Percentiles rank a stretch among this genome's conserved stretches.
phyloP scores from a whole-genome alignment of 2,329 filamentous ascomycete species.

The Coleophoma cylindrospora region DNA sequence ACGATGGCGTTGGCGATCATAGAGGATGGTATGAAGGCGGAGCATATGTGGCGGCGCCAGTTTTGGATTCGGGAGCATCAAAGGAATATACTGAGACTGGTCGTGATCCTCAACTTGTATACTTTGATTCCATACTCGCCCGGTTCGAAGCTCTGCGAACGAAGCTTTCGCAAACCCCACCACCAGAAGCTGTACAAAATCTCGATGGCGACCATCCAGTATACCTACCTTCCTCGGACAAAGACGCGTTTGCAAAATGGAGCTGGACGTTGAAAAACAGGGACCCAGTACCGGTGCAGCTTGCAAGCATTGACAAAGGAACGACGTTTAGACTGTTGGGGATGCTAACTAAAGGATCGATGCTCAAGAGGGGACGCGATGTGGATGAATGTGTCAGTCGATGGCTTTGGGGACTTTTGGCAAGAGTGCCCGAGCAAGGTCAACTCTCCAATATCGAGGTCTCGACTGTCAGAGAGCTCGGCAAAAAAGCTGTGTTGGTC shows the following conservation, averaged over 20 bases:
- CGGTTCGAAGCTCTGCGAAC: constrained; percentile 63
- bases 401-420: constrained; percentile 84
- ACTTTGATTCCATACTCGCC: constrained; percentile 59
- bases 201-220: constrained; percentile 47
- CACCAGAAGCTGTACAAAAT: constrained; percentile 42
- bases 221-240: constrained; percentile 40
- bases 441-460: constrained; percentile 73
- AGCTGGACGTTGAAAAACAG: constrained; percentile 42
- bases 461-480: constrained; percentile 71
- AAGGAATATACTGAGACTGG: constrained; percentile 16
- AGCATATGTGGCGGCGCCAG: constrained; percentile 64
- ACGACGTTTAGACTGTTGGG: constrained; percentile 62
- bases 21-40: constrained; percentile 72
- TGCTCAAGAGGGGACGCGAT: constrained; percentile 49
- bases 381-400: constrained; percentile 64
- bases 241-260: constrained; percentile 45
- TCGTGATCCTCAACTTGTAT: constrained; percentile 52
- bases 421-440: constrained; percentile 67
- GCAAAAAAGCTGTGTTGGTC: constrained; percentile 64
- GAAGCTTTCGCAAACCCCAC: constrained; percentile 51
- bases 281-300: constrained; percentile 53
- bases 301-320: constrained; percentile 61
- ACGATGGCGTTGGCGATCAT: constrained; percentile 44
- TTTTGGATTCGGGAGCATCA: constrained; percentile 12
- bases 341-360: constrained; percentile 58